Conservation (phyloP, 768 basidiomycete species). For the Leccinum boreale region DNA sequence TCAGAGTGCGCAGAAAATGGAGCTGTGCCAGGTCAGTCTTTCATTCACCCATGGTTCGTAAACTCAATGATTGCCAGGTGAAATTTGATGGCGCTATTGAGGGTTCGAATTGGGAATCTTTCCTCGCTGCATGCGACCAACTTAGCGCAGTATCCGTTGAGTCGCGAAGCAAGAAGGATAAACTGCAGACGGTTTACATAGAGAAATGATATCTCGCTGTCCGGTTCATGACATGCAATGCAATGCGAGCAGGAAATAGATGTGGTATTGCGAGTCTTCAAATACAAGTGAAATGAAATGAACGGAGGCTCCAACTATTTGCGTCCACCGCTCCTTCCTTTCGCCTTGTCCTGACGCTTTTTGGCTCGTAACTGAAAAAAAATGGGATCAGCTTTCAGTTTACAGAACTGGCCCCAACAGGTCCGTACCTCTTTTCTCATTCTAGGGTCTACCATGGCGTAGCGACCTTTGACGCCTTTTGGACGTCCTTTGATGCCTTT, state of each 20-base stretch:
- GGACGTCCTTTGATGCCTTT: conserved; percentile 90
- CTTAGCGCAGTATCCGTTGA: conserved; percentile 34
- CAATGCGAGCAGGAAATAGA: background rate
- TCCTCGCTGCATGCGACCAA: conserved; percentile 42
- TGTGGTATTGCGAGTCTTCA: background rate
- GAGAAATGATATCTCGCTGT: conserved; percentile 6
- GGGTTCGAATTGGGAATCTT: conserved; percentile 43
- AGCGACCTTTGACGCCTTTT: conserved; percentile 93
- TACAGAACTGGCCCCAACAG: background rate
- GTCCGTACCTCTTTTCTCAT: conserved; percentile 83
- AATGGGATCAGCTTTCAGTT: conserved; percentile 3
- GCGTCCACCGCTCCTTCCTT: conserved; percentile 48
- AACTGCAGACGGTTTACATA: conserved; percentile 1
- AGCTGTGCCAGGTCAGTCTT: conserved; percentile 51
- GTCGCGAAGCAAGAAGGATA: conserved; percentile 25
- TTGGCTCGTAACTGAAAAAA: conserved; percentile 67
- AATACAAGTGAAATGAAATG: background rate
- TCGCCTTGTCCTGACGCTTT: conserved; percentile 75
- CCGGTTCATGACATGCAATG: background rate
- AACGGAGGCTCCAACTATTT: conserved; percentile 18
- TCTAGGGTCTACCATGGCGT: conserved; percentile 89
- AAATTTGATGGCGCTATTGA: conserved; percentile 37
- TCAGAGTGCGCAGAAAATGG: conserved; percentile 49
- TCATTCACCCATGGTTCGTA: background rate
- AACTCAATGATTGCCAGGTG: conserved; percentile 36